Base-by-base conservation (phyloP, 1,284 basidiomycete genomes). In the Puccinia coronata region DNA sequence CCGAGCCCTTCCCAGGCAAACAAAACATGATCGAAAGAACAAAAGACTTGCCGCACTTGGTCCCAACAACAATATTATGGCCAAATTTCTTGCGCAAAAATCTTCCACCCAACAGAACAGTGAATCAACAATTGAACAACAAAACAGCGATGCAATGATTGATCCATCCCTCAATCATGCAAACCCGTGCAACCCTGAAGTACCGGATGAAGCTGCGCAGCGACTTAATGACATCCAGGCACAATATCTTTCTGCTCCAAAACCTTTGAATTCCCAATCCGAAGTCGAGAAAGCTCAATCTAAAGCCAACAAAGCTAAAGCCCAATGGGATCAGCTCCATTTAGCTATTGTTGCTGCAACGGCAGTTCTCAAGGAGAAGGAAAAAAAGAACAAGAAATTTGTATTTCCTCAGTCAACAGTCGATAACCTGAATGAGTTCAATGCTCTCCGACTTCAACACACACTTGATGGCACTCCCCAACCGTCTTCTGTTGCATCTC, bases 341-440 rank as follows among this genome's bases (percentile, higher is more conserved):
- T 36, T 31, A 14, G 57, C 57, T 31, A 18, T 61, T 61, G 34
- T 23, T 28, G 8, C 57, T 61, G 57, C 34, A 28, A 61, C 12
- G 31, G 57, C 25, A 28, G 28, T 61, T 61, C 57, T 61, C 69
- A 71, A 71, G 28, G 34, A 71, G 28, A 51, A 71, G 43, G 28
- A 47, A 14, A 71, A 71, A 28, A 71, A 71, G 49, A 25, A 71
- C 28, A 43, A 43, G 69, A 71, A 47, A 16, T 31, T 43, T 47
- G 18, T 49, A 23, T 25, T 71, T 31, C 69, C 69, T 71, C 49
- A 71, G 1, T 31, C n/a, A 20, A 71, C 34, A 31, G 18, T 71
- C 18, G 39, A 71, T 31, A 51, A 71, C 18, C 69, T 71, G 18
- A 47, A 51, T 31, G 69, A 71, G 34, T 71, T 71, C 39, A 71